A percentile compares a stretch with the other conserved stretches of the same genome.
These are phyloP conservation scores for Mucor saturninus DNA, from an alignment of 371 early-diverging fungal genomes.

Conservation along the genomic window DNA sequence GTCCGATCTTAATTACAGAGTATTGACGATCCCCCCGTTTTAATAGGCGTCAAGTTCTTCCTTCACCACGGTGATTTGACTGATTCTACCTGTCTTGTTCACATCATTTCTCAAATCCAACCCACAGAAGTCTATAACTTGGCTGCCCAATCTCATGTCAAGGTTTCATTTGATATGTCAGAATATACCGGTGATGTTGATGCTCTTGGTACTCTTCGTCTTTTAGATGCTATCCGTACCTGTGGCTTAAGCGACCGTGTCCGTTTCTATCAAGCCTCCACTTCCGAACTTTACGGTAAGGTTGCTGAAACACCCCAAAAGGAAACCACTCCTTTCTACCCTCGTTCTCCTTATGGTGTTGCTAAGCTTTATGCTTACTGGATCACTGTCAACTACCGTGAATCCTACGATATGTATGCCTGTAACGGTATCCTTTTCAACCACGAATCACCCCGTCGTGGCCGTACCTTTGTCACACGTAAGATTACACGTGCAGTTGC, in stretches of 20 bases:
- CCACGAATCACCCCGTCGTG: constrained; percentile 86
- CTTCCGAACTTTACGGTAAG: constrained; percentile 84
- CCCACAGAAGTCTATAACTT: constrained; percentile 86
- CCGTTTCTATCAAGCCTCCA: constrained; percentile 86
- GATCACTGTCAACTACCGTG: constrained; percentile 86
- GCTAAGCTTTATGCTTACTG: constrained; percentile 87
- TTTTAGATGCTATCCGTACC: constrained; percentile 84
- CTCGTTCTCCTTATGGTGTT: constrained; percentile 86
- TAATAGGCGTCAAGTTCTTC: constrained; percentile 71
- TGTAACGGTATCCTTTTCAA: constrained; percentile 90
- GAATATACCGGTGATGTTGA: constrained; percentile 91
- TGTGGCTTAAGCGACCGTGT: constrained; percentile 74
- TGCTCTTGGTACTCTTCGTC: constrained; percentile 80
- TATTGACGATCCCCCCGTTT: background rate
- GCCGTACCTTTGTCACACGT: constrained; percentile 85
- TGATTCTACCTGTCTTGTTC: constrained; percentile 81
- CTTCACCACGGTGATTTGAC: constrained; percentile 89
- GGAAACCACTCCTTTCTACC: constrained; percentile 89
- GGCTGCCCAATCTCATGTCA: constrained; percentile 83
- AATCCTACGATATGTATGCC: constrained; percentile 83
- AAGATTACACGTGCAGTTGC: constrained; percentile 87
- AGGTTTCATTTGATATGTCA: constrained; percentile 89
- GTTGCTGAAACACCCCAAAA: constrained; percentile 82
- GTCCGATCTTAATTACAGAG: background rate
- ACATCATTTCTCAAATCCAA: constrained; percentile 77